Conservation (phyloP, 2,329 filamentous ascomycete genomes). For the Alternaria postmessia region DNA sequence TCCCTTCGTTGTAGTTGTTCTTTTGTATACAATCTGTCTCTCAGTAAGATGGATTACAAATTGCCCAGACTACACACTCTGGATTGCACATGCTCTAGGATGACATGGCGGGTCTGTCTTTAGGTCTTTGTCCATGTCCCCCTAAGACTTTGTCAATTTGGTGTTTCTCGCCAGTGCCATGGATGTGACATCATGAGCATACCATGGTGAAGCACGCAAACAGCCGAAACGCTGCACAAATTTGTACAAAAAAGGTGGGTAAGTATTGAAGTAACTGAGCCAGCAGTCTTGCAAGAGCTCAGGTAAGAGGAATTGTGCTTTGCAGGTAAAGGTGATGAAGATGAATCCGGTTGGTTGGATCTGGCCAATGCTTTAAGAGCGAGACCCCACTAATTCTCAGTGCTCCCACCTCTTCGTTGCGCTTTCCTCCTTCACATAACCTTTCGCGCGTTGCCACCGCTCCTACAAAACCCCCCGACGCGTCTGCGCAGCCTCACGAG, state of each 20-base stretch:
- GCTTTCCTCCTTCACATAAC: constrained; percentile 25
- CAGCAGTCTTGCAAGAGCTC: neutral
- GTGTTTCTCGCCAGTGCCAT: constrained; percentile 2
- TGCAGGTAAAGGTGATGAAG: constrained; percentile 12
- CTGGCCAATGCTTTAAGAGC: constrained; percentile 32
- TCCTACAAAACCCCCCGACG: constrained; percentile 24
- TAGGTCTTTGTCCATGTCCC: constrained; percentile 73
- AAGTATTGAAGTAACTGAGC: neutral
- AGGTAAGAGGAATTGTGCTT: constrained; percentile 10
- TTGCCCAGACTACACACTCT: constrained; percentile 65
- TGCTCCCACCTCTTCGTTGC: constrained; percentile 38
- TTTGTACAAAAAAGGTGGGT: neutral
- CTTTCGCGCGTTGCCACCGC: constrained; percentile 36
- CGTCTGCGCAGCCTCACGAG: constrained; percentile 21
- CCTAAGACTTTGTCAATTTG: constrained; percentile 33
- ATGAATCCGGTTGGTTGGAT: constrained; percentile 28
- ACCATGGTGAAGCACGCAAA: constrained; percentile 38
- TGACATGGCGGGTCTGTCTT: constrained; percentile 82
- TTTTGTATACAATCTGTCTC: constrained; percentile 78
- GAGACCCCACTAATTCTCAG: constrained; percentile 41
- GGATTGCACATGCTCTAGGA: constrained; percentile 87
- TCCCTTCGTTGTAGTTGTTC: constrained; percentile 85
- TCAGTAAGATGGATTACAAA: constrained; percentile 8
- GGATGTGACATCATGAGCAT: constrained; percentile 37
- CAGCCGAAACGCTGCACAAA: neutral